phyloP scores from a whole-genome alignment of 2,329 filamentous ascomycete species.

The Pyrenophora seminiperda region DNA sequence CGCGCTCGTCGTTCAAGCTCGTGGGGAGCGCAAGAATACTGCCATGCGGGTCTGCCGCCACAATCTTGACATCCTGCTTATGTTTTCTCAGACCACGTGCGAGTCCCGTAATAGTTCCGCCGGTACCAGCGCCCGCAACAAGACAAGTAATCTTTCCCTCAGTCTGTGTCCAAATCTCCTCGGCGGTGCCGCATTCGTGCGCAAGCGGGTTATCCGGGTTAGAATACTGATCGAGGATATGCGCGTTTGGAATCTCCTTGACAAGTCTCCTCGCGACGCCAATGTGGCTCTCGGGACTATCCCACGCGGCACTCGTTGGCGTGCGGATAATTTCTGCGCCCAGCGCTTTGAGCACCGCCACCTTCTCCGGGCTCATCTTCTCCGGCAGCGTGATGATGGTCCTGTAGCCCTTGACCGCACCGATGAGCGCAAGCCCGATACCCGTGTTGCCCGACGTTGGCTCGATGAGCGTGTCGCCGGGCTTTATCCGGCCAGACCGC shows the following conservation, averaged over 20 bases:
- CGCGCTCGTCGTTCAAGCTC: conserved; percentile 75
- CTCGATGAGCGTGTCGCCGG: conserved; percentile 95
- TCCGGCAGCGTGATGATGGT: conserved; percentile 98
- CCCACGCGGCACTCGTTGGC: conserved; percentile 92
- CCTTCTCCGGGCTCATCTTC: conserved; percentile 99
- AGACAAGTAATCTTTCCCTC: conserved; percentile 79
- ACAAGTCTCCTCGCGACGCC: conserved; percentile 87
- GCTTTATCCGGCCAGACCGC: conserved; percentile 88
- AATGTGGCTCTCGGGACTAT: conserved; percentile 94
- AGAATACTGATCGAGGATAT: conserved; percentile 95
- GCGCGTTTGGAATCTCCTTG: conserved; percentile 94
- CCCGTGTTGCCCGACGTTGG: conserved; percentile 98
- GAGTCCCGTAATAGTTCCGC: conserved; percentile 91
- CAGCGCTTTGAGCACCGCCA: conserved; percentile 88
- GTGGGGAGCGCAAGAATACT: conserved; percentile 87
- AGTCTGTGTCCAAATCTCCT: conserved; percentile 95
- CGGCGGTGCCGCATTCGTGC: conserved; percentile 90
- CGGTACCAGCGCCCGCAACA: conserved; percentile 91
- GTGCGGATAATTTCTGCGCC: conserved; percentile 98
- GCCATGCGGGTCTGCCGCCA: conserved; percentile 90
- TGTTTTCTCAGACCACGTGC: conserved; percentile 86
- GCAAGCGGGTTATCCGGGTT: conserved; percentile 91
- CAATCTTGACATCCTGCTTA: conserved; percentile 80
- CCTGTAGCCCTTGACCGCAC: conserved; percentile 95
- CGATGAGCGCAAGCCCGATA: conserved; percentile 92